phyloP scores from a whole-genome alignment of 495 filamentous ascomycete species.

The Staphylotrichum longicolle region DNA sequence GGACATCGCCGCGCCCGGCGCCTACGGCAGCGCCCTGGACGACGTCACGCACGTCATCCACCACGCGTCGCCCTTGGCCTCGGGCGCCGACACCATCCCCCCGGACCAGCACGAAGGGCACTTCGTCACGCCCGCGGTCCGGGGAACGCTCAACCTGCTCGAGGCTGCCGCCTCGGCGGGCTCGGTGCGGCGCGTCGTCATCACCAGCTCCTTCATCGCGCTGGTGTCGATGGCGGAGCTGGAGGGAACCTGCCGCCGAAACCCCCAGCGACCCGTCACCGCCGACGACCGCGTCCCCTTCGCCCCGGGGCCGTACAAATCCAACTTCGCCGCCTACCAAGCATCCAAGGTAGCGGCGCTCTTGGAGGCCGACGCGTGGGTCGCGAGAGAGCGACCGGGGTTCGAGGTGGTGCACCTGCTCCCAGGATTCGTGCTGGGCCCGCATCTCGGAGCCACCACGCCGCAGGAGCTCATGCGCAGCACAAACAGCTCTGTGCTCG shows the following conservation, averaged over 20 bases:
- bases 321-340: slow-evolving; percentile 39
- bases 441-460: slow-evolving; percentile 41
- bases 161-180: slow-evolving; percentile 63
- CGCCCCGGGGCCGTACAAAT: slow-evolving; percentile 37
- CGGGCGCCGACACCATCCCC: slow-evolving; percentile 45
- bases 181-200: slow-evolving; percentile 61
- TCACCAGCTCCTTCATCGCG: slow-evolving; percentile 47
- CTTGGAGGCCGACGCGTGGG: slow-evolving; percentile 42
- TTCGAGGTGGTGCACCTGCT: slow-evolving; percentile 50
- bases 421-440: slow-evolving; percentile 46
- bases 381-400: slow-evolving; percentile 38
- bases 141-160: slow-evolving; percentile 71
- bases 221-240: slow-evolving; percentile 31
- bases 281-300: slow-evolving; percentile 26
- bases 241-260: slow-evolving; percentile 17
- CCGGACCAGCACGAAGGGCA: slow-evolving; percentile 51
- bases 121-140: slow-evolving; percentile 68
- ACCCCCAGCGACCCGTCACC: slow-evolving; percentile 11
- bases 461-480: slow-evolving; percentile 36
- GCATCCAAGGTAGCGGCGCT: slow-evolving; percentile 46
- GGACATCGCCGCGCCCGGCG: slow-evolving; percentile 44
- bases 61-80: slow-evolving; percentile 54
- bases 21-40: slow-evolving; percentile 48
- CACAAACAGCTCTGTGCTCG: slow-evolving; percentile 39
- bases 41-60: slow-evolving; percentile 52